Percentiles rank a stretch among this genome's conserved stretches.
phyloP scores from a whole-genome alignment of 1,139 yeast species.

The Geotrichum reessii region DNA sequence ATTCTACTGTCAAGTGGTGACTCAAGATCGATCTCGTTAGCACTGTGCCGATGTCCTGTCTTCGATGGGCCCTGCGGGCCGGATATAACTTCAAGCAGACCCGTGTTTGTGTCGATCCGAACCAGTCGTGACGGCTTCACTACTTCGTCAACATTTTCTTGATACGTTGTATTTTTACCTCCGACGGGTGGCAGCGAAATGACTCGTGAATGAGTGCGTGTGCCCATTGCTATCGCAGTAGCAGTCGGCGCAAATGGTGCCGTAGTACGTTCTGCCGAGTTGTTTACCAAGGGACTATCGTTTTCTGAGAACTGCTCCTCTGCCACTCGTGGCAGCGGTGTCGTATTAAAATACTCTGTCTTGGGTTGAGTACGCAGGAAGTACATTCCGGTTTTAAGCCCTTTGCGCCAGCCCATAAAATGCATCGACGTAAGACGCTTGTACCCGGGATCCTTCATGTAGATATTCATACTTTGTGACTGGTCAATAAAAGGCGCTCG shows the following conservation, averaged over 20 bases:
- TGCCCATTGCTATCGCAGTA: background rate
- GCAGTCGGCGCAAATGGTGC: background rate
- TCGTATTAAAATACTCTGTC: background rate
- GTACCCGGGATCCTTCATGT: slow-evolving; percentile 38
- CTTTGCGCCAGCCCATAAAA: slow-evolving; percentile 85
- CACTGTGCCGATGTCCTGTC: background rate
- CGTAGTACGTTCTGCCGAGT: background rate
- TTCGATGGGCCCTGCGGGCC: background rate
- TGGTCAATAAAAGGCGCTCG: slow-evolving; percentile 85
- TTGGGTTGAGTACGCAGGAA: slow-evolving; percentile 73
- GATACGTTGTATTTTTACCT: background rate
- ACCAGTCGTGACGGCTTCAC: background rate
- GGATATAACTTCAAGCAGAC: background rate
- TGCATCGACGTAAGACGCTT: slow-evolving; percentile 81
- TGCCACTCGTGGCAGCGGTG: slow-evolving; percentile 4
- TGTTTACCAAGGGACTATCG: background rate
- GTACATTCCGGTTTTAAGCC: slow-evolving; percentile 89
- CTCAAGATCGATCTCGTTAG: background rate
- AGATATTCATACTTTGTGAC: slow-evolving; percentile 78
- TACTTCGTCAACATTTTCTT: background rate
- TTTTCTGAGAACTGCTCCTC: background rate
- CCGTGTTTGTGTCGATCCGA: background rate
- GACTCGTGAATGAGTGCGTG: background rate
- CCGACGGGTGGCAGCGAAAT: background rate
- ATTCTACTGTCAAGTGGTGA: background rate